Percentiles rank a stretch among this genome's conserved stretches.
These are phyloP conservation scores for Hygrocybe coccinea DNA, from an alignment of 768 basidiomycete genomes.

Conservation along the genomic window DNA sequence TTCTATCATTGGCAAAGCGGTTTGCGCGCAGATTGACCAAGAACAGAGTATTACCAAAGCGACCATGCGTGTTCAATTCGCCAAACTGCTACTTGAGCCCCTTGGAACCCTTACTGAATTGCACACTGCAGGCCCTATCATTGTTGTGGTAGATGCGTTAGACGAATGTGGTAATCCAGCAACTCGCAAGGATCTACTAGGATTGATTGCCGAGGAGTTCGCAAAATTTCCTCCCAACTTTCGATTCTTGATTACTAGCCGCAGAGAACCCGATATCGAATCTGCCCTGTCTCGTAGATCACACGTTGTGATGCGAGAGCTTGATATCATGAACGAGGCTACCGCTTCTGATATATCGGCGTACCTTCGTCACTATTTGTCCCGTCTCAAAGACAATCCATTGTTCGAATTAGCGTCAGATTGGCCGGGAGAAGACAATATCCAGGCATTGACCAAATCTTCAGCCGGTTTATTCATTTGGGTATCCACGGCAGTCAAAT, in stretches of 20 bases:
- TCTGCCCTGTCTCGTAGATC: neutral
- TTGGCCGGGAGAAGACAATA: conserved; percentile 15
- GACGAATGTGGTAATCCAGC: conserved; percentile 18
- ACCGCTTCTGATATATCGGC: conserved; percentile 3
- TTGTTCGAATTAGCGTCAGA: neutral
- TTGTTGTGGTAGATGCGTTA: conserved; percentile 22
- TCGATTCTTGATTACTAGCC: conserved; percentile 19
- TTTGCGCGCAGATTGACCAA: neutral
- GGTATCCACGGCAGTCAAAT: conserved; percentile 19
- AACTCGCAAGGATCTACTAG: conserved; percentile 9
- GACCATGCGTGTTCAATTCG: neutral
- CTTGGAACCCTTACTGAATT: neutral
- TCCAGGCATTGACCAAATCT: conserved; percentile 3
- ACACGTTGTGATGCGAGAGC: neutral
- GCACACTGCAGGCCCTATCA: neutral
- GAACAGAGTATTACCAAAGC: neutral
- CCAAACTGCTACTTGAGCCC: neutral
- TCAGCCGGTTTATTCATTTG: conserved; percentile 22
- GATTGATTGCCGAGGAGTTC: conserved; percentile 10
- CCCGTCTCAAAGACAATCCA: neutral
- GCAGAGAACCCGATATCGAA: conserved; percentile 14
- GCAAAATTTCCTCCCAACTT: conserved; percentile 10
- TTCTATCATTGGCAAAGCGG: neutral
- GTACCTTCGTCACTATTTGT: neutral
- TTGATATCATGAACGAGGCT: neutral